Conservation (phyloP, 495 filamentous ascomycete genomes). For the Entonaema liquescens region DNA sequence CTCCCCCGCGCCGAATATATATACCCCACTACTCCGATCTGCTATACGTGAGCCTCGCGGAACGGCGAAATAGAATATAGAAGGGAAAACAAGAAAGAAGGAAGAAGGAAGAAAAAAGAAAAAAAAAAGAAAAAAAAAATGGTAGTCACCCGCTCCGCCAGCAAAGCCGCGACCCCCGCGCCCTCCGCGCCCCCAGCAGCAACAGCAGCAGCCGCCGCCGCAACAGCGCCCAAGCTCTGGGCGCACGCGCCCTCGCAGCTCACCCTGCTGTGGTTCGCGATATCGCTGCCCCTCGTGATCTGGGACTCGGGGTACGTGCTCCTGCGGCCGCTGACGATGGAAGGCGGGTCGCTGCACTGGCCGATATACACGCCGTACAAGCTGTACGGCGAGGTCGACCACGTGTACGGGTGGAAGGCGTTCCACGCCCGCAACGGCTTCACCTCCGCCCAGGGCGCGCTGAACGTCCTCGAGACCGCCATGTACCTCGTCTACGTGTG, state of each 20-base stretch:
- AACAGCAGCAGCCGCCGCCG: background rate
- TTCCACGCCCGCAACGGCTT: slow-evolving; percentile 78
- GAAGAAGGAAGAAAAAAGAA: background rate
- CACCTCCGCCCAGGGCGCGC: slow-evolving; percentile 74
- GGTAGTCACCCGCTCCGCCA: slow-evolving; percentile 44
- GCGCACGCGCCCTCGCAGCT: slow-evolving; percentile 72
- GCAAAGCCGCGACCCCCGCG: slow-evolving; percentile 32
- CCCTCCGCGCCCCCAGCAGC: background rate
- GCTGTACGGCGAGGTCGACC: slow-evolving; percentile 82
- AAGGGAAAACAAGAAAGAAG: background rate
- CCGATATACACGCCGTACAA: slow-evolving; percentile 82
- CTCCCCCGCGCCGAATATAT: background rate
- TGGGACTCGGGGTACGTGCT: slow-evolving; percentile 89
- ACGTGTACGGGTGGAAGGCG: slow-evolving; percentile 85
- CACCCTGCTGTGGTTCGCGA: slow-evolving; percentile 74
- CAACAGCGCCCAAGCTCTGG: slow-evolving; percentile 50
- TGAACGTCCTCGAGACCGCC: slow-evolving; percentile 79
- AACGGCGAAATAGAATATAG: background rate
- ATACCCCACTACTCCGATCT: background rate
- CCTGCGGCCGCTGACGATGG: slow-evolving; percentile 84
- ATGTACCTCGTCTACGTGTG: slow-evolving; percentile 76
- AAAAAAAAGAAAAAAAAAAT: slow-evolving; percentile 25
- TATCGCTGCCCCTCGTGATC: slow-evolving; percentile 81
- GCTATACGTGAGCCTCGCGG: background rate
- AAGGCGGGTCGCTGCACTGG: slow-evolving; percentile 75